phyloP scores from a whole-genome alignment of 2,329 filamentous ascomycete species.

The Diplodia scrobiculata region DNA sequence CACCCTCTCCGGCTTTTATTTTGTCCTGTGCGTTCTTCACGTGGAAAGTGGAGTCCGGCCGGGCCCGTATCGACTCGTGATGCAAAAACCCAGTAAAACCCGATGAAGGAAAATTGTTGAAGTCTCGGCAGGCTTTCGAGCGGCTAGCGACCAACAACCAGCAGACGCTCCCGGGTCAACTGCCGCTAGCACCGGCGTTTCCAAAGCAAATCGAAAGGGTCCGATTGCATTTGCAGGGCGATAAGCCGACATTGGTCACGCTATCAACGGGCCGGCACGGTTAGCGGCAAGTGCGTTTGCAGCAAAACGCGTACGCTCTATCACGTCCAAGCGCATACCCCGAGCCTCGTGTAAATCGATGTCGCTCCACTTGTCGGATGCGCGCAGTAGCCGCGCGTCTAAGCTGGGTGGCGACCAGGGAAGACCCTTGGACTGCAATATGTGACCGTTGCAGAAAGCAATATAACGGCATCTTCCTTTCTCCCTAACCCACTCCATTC shows the following conservation, averaged over 20 bases:
- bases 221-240: not conserved
- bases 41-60: not conserved
- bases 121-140: not conserved
- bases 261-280: constrained; percentile 13
- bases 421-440: not conserved
- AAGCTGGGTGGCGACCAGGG: not conserved
- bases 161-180: not conserved
- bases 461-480: not conserved
- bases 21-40: not conserved
- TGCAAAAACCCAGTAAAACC: too few species aligned
- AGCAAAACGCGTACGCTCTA: not conserved
- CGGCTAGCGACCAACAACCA: not conserved
- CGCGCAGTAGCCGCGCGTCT: constrained; percentile 8
- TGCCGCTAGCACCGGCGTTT: not conserved
- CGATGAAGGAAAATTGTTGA: too few species aligned
- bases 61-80: not conserved
- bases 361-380: not conserved
- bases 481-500: too few species aligned
- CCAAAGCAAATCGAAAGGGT: not conserved
- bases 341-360: constrained; percentile 1
- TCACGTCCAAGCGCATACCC: not conserved
- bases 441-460: not conserved
- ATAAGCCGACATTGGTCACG: not conserved
- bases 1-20: not conserved
- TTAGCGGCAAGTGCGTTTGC: not conserved